Conservation (phyloP, 176 grass and related monocot genomes). For the Rhynchospora breviuscula region DNA sequence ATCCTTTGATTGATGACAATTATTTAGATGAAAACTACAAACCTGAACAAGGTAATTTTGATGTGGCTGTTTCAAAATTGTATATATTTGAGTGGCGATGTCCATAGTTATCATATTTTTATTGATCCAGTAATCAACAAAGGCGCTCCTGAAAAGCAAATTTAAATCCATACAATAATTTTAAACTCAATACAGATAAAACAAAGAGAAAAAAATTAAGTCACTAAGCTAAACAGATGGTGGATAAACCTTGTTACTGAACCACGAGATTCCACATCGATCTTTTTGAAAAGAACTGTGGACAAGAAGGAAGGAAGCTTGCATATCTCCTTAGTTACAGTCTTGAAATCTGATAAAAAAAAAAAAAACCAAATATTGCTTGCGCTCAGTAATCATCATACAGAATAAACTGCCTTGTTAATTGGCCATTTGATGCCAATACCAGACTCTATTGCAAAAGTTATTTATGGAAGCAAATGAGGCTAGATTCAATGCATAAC, state of each 20-base stretch:
- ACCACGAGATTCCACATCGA: conserved; percentile 52
- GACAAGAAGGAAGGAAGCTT: conserved; percentile 82
- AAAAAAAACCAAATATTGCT: conserved; percentile 13
- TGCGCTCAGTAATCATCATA: background rate
- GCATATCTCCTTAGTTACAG: conserved; percentile 95
- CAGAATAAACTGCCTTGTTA: conserved; percentile 5
- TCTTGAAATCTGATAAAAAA: conserved; percentile 62
- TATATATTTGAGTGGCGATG: conserved; percentile 68
- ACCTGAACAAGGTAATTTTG: conserved; percentile 70
- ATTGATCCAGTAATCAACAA: conserved; percentile 81
- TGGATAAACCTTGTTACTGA: conserved; percentile 59
- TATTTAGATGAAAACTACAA: background rate
- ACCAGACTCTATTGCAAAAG: background rate
- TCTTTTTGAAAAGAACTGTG: conserved; percentile 70
- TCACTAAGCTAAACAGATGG: background rate
- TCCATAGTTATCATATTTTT: conserved; percentile 89
- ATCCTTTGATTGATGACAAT: background rate
- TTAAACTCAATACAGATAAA: background rate
- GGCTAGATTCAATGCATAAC: conserved; percentile 1
- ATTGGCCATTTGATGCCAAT: background rate
- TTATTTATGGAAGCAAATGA: background rate
- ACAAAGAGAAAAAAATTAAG: background rate
- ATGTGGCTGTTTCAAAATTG: conserved; percentile 68
- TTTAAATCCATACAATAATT: conserved; percentile 18
- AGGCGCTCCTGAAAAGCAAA: conserved; percentile 59